A percentile compares a stretch with the other conserved stretches of the same genome.
Evolutionary conservation across 305 asterid genomes (phyloP).

Genomic region (Solanum aculeatissimum): DNA sequence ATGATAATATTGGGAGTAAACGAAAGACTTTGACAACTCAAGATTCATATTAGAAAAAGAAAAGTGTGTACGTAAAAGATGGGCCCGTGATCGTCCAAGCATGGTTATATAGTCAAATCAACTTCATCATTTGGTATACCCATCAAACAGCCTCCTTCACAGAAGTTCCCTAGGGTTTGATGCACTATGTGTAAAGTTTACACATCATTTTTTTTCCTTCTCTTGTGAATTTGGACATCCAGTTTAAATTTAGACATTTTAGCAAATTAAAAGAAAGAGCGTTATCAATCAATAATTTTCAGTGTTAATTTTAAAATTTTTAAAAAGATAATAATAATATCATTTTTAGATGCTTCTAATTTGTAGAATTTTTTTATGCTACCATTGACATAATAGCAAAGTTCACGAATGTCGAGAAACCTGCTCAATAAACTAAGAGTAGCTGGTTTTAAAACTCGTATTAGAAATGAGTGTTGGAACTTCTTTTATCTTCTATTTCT

Average conservation of each 20-base stretch:
- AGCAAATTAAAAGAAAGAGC: background rate
- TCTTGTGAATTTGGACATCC: background rate
- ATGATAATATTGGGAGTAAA: background rate
- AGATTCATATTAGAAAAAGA: background rate
- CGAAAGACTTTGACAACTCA: background rate
- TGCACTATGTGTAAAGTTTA: background rate
- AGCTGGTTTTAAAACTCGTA: background rate
- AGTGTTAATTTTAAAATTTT: background rate
- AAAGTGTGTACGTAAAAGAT: background rate
- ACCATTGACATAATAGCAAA: background rate
- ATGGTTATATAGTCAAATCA: no score
- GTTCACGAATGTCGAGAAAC: background rate
- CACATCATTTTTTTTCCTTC: background rate
- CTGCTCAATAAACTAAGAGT: background rate
- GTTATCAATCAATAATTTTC: background rate
- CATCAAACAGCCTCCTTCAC: background rate
- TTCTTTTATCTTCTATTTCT: background rate
- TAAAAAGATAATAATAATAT: background rate
- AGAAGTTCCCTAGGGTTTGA: background rate
- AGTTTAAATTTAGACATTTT: background rate
- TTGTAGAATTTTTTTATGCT: background rate
- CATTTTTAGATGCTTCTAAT: constrained; percentile 7
- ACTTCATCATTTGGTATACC: background rate
- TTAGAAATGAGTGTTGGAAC: background rate
- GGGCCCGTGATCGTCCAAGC: background rate